phyloP scores from a whole-genome alignment of 2,329 filamentous ascomycete genomes.

The Alternaria panax region DNA sequence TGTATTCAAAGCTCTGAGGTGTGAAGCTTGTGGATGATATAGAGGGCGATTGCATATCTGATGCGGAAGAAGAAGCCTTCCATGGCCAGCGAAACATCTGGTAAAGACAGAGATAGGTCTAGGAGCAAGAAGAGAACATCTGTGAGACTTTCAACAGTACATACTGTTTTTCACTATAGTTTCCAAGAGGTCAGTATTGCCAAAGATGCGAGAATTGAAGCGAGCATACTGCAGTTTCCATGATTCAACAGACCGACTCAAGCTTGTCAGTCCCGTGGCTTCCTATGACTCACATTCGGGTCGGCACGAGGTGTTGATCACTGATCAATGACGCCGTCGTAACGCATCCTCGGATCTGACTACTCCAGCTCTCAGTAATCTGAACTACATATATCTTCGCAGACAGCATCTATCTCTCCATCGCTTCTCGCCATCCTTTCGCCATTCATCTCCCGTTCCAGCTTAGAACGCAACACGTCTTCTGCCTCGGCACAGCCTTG shows the following conservation, averaged over 20 bases:
- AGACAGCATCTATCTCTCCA: background rate
- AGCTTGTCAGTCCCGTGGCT: background rate
- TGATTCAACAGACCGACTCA: background rate
- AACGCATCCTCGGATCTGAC: background rate
- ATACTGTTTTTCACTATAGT: background rate
- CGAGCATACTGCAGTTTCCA: background rate
- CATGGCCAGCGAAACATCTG: background rate
- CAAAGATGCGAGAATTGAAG: background rate
- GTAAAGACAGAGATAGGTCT: background rate
- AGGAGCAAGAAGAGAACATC: background rate
- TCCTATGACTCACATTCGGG: background rate
- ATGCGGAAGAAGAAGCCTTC: background rate
- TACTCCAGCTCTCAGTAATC: background rate
- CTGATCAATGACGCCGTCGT: background rate
- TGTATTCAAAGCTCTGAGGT: background rate
- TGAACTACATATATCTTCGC: background rate
- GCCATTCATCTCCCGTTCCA: background rate
- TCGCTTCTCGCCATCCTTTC: background rate
- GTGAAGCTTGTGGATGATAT: background rate
- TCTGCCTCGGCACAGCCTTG: background rate
- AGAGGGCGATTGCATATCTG: background rate
- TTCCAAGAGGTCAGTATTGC: background rate
- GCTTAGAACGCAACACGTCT: background rate
- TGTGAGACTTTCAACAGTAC: background rate
- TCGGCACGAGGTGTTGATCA: background rate